Conservation (phyloP, 2,329 filamentous ascomycete genomes). For the Ophiostoma fasciatum region DNA sequence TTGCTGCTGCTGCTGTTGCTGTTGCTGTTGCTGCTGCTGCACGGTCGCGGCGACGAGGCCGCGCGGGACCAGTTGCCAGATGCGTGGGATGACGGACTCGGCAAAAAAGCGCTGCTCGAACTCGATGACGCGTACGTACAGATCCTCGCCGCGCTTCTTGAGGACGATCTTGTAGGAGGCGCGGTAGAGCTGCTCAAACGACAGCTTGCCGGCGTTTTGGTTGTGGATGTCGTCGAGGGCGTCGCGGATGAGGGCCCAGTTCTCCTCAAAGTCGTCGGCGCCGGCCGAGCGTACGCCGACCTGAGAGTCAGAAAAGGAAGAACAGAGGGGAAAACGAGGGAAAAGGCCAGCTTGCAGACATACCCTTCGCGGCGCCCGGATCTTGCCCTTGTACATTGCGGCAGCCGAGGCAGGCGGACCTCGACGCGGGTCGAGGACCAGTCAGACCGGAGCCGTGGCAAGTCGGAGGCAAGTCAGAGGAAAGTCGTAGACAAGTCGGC, state of each 20-base stretch:
- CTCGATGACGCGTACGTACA: constrained; percentile 67
- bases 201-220: constrained; percentile 77
- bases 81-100: constrained; percentile 53
- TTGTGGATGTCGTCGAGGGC: constrained; percentile 81
- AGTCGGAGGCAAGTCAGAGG: too few relatives aligned
- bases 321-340: background rate
- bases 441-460: too few relatives aligned
- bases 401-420: too few relatives aligned
- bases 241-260: constrained; percentile 62
- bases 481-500: too few relatives aligned
- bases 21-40: constrained; percentile 35
- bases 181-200: constrained; percentile 91
- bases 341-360: background rate
- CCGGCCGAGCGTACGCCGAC: constrained; percentile 25
- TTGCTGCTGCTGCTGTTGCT: constrained; percentile 35
- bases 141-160: constrained; percentile 65
- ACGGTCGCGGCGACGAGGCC: constrained; percentile 49
- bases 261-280: constrained; percentile 66
- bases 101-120: constrained; percentile 76
- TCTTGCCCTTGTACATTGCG: constrained; percentile 34
- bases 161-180: constrained; percentile 88
- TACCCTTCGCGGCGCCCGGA: constrained; percentile 53
- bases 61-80: constrained; percentile 55
- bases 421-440: too few relatives aligned
- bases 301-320: background rate